phyloP scores from a whole-genome alignment of 2,329 filamentous ascomycete species.

The Colletotrichum caudatum region DNA sequence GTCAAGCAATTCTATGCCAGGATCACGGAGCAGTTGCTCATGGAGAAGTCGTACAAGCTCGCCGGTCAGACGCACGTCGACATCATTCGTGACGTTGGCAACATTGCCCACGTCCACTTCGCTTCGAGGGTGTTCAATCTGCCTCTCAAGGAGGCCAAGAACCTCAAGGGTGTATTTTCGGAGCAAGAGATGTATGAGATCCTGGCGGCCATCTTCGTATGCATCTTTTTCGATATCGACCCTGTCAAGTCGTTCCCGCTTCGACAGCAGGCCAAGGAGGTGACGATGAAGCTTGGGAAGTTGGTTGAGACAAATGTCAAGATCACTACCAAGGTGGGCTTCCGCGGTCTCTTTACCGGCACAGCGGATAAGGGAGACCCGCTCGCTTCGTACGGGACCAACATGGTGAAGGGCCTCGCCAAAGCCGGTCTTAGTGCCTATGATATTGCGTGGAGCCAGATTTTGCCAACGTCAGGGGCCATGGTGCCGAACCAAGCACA shows the following conservation, averaged over 20 bases:
- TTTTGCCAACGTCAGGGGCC: conserved; percentile 74
- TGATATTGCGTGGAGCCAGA: conserved; percentile 78
- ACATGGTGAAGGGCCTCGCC: conserved; percentile 73
- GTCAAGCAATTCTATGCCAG: conserved; percentile 76
- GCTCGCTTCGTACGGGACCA: conserved; percentile 72
- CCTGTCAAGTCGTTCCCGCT: conserved; percentile 75
- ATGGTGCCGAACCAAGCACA: conserved; percentile 79
- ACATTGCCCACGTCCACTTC: conserved; percentile 74
- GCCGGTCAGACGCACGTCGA: conserved; percentile 69
- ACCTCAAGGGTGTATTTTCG: conserved; percentile 68
- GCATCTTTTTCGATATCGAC: conserved; percentile 76
- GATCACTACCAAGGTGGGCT: conserved; percentile 59
- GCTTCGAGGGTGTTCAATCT: conserved; percentile 73
- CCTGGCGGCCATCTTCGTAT: conserved; percentile 73
- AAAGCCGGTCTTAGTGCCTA: conserved; percentile 71
- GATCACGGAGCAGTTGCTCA: conserved; percentile 71
- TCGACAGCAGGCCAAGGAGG: conserved; percentile 66
- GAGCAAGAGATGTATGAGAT: conserved; percentile 71
- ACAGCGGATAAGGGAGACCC: conserved; percentile 63
- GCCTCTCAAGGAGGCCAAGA: conserved; percentile 72
- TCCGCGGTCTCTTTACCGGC: conserved; percentile 66
- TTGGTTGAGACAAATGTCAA: conserved; percentile 75
- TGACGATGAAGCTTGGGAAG: conserved; percentile 69
- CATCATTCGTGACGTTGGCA: conserved; percentile 76
- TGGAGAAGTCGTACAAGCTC: conserved; percentile 74